These are phyloP conservation scores for Kockiozyma suomiensis DNA, from an alignment of 805 yeast species.

Conservation along the genomic window DNA sequence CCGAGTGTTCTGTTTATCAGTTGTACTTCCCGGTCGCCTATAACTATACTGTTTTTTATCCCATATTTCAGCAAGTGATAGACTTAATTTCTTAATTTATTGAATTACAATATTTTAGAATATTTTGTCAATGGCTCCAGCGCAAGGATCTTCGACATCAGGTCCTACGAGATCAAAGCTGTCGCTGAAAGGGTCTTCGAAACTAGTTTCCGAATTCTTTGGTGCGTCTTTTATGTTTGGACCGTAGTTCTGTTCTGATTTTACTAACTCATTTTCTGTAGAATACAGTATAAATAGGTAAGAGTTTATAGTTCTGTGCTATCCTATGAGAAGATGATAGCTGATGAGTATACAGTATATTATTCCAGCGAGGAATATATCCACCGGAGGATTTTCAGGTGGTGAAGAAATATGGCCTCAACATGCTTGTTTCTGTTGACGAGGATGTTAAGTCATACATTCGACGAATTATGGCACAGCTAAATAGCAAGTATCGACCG, in stretches of 20 bases:
- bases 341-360: conserved; percentile 50
- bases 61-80: no score
- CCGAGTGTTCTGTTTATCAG: no score
- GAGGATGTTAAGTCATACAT: conserved; percentile 76
- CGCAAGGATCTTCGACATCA: not conserved
- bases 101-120: no score
- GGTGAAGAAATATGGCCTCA: conserved; percentile 78
- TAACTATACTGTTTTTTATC: no score
- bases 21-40: no score
- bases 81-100: no score
- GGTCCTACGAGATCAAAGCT: conserved; percentile 52
- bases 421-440: conserved; percentile 69
- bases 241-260: not conserved
- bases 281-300: conserved; percentile 68
- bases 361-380: conserved; percentile 87
- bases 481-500: conserved; percentile 47
- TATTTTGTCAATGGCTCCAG: not conserved
- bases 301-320: not conserved
- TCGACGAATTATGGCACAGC: conserved; percentile 64
- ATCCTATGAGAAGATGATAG: not conserved
- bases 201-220: conserved; percentile 79
- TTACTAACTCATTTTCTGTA: conserved; percentile 11
- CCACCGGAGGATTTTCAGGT: conserved; percentile 82
- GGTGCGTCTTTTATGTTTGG: conserved; percentile 40
- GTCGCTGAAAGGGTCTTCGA: conserved; percentile 76